Conservation (phyloP, 257 asterid genomes). For the Paulownia fortunei region DNA sequence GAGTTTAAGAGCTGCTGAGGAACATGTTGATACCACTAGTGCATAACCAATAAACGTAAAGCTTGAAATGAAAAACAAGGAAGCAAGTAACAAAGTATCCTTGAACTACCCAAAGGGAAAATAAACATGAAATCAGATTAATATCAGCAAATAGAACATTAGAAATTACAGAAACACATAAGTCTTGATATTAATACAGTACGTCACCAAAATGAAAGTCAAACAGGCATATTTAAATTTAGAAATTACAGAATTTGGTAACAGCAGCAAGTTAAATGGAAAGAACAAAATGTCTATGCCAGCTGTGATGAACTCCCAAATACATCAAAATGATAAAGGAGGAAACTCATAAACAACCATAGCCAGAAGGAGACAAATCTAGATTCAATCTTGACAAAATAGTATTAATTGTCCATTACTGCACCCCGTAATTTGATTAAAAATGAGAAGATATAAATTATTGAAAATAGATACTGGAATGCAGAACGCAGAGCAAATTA, state of each 20-base stretch:
- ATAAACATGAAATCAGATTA: background rate
- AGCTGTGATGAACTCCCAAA: background rate
- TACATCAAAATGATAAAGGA: background rate
- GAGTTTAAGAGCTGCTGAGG: background rate
- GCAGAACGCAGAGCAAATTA: background rate
- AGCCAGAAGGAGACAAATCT: background rate
- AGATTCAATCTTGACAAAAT: conserved; percentile 10
- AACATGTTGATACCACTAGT: background rate
- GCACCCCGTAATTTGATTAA: background rate
- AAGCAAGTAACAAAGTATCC: background rate
- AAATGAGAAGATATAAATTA: background rate
- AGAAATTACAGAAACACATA: background rate
- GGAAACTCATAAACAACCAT: background rate
- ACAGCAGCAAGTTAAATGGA: background rate
- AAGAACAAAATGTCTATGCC: background rate
- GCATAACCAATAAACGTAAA: background rate
- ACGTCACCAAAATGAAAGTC: background rate
- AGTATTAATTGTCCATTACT: conserved; percentile 9
- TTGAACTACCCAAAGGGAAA: background rate
- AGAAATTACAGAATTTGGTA: background rate
- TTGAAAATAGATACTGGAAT: background rate
- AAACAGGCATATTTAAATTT: background rate
- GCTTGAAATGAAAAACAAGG: background rate
- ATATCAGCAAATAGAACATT: background rate
- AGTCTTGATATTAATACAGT: background rate